Evolutionary conservation across 2,329 filamentous ascomycete genomes (phyloP).

Genomic region (Neurospora crassa): DNA sequence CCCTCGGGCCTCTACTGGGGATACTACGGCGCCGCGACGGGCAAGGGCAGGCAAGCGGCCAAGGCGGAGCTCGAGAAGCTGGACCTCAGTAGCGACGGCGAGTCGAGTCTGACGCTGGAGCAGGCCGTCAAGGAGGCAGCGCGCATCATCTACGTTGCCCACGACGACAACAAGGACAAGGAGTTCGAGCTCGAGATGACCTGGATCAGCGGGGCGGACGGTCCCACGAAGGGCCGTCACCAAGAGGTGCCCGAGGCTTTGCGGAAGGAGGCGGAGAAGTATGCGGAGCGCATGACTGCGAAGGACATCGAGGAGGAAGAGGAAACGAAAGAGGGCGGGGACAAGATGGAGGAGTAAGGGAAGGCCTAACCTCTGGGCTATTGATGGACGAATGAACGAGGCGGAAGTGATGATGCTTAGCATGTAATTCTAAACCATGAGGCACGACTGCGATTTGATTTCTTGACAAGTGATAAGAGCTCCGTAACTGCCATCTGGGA

Average conservation of each 20-base stretch:
- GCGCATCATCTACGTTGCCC: constrained; percentile 91
- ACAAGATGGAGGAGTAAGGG: constrained; percentile 80
- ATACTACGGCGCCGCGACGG: constrained; percentile 95
- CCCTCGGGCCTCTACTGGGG: constrained; percentile 97
- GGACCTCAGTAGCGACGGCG: constrained; percentile 64
- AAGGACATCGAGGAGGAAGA: constrained; percentile 66
- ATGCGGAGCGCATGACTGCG: constrained; percentile 89
- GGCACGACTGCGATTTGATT: background rate
- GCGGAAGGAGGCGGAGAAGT: constrained; percentile 86
- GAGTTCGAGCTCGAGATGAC: constrained; percentile 99
- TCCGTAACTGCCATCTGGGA: background rate
- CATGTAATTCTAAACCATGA: background rate
- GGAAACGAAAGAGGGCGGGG: constrained; percentile 47
- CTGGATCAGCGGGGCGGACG: constrained; percentile 80
- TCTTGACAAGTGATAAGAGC: background rate
- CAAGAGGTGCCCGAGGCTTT: constrained; percentile 88
- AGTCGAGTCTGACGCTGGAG: constrained; percentile 64
- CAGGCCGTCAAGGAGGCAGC: constrained; percentile 95
- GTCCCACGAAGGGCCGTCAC: constrained; percentile 86
- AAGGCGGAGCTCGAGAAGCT: constrained; percentile 99
- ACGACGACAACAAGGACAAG: constrained; percentile 99
- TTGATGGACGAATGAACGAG: background rate
- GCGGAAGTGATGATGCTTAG: background rate
- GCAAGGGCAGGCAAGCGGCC: constrained; percentile 91
- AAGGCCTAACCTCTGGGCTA: background rate